Evolutionary conservation across 306 rosid species (phyloP), one percentile per base, ranked within the genome.

Genomic region (Purshia tridentata): DNA sequence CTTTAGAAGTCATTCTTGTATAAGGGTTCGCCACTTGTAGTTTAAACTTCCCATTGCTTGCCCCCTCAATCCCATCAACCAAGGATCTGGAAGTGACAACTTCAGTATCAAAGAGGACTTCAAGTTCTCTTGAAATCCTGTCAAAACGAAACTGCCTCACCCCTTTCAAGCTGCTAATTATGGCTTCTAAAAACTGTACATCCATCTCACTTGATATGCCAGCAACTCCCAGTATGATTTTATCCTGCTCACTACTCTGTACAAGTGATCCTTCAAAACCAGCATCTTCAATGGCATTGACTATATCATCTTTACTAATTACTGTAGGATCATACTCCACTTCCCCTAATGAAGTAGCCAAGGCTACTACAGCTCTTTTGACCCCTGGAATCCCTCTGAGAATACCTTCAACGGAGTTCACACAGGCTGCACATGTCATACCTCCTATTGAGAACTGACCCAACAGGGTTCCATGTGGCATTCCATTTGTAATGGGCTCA

Each of bases 381-480:
- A 91, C 95, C 76, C 99, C 99, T 13, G 95, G 90, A 70, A 94
- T 83, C 74, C 85, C 78, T 84, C 83, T 87, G 67, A 94, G 80
- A 80, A 91, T 94, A 46, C 95, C 83, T 80, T 94, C 99, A 75
- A 94, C 96, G 53, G 99, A 91, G 78, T 91, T 91, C 72, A 94
- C 99, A 70, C 99, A 94, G 35, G 99, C 99, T 66, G 99, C 96
- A 81, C 99, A 94, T 74, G 99, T 94, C 97, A 94, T 94, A 63
- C 99, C 99, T 58, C 99, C 90, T 42, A 94, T 89, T 22, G 87
- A 83, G 86, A 94, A 94, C 84, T 91, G 99, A 68, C 97, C 99
- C 68, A 84, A 69, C 77, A 91, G 44, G 18, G 90, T 88, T 71
- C 80, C 94, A 49, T 84, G 82, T 14, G 83, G 83, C 75, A 81